These are phyloP conservation scores for Chalciporus pseudorubinellus DNA, from an alignment of 768 basidiomycete genomes.

Conservation along the genomic window DNA sequence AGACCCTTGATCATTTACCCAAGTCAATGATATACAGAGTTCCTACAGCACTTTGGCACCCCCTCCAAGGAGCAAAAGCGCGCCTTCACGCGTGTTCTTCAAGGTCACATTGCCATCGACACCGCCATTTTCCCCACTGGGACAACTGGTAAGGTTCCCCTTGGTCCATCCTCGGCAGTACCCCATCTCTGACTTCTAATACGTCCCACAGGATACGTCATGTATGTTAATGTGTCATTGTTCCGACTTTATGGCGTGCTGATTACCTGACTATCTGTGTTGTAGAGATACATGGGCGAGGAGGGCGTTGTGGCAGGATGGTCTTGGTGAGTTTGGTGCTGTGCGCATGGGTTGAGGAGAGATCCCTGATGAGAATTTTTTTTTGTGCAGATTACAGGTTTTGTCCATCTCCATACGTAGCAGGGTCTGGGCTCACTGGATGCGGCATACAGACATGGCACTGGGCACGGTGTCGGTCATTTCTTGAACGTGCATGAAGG, in stretches of 20 bases:
- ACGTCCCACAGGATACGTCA: slow-evolving; percentile 44
- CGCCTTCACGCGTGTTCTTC: slow-evolving; percentile 87
- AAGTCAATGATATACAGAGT: neutral
- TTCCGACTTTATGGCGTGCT: neutral
- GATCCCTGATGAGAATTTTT: neutral
- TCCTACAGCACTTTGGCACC: slow-evolving; percentile 76
- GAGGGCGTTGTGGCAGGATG: slow-evolving; percentile 79
- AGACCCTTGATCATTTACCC: slow-evolving; percentile 16
- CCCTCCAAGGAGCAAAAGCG: slow-evolving; percentile 81
- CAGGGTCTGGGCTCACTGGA: neutral
- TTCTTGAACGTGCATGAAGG: slow-evolving; percentile 94
- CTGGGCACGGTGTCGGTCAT: slow-evolving; percentile 93
- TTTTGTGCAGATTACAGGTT: slow-evolving; percentile 54
- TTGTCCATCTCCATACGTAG: neutral
- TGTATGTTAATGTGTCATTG: slow-evolving; percentile 38
- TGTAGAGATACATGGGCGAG: slow-evolving; percentile 79
- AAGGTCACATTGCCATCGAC: slow-evolving; percentile 91
- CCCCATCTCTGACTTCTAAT: neutral
- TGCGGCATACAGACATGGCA: slow-evolving; percentile 64
- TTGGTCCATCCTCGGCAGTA: neutral
- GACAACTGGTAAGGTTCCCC: slow-evolving; percentile 58
- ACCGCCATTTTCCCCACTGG: slow-evolving; percentile 77
- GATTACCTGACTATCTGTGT: neutral
- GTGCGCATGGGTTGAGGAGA: neutral
- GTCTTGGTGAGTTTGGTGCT: slow-evolving; percentile 55